phyloP scores from a whole-genome alignment of 2,329 filamentous ascomycete species.

The Ophiostoma tasmaniense region DNA sequence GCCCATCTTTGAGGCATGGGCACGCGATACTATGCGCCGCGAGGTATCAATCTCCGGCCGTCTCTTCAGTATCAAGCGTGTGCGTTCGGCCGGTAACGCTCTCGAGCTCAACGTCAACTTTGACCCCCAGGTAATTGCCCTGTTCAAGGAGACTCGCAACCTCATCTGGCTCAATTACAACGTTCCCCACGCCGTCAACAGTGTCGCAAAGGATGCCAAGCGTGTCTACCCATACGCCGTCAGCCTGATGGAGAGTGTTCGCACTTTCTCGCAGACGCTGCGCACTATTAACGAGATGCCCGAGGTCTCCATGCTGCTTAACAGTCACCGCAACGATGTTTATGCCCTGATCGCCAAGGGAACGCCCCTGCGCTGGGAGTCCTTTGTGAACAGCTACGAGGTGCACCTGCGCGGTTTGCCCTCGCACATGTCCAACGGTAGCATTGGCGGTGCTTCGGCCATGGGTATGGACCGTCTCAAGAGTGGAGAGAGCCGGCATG shows the following conservation, averaged over 20 bases:
- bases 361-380: slow-evolving; percentile 89
- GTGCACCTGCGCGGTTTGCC: slow-evolving; percentile 65
- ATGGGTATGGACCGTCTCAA: slow-evolving; percentile 40
- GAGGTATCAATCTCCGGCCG: slow-evolving; percentile 88
- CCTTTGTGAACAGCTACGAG: slow-evolving; percentile 94
- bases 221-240: slow-evolving; percentile 96
- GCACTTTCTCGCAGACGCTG: slow-evolving; percentile 81
- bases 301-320: slow-evolving; percentile 77
- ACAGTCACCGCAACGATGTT: slow-evolving; percentile 86
- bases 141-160: slow-evolving; percentile 98
- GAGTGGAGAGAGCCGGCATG: slow-evolving; percentile 78
- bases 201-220: slow-evolving; percentile 97
- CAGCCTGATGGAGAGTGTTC: slow-evolving; percentile 97
- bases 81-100: slow-evolving; percentile 81
- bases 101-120: slow-evolving; percentile 93
- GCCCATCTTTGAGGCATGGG: slow-evolving; percentile 92
- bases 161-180: slow-evolving; percentile 90
- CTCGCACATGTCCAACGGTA: slow-evolving; percentile 46
- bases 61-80: slow-evolving; percentile 80
- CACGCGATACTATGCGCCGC: slow-evolving; percentile 77
- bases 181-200: slow-evolving; percentile 89
- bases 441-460: slow-evolving; percentile 40
- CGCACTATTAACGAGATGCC: slow-evolving; percentile 77
- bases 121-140: slow-evolving; percentile 88
- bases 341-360: slow-evolving; percentile 78